These are phyloP conservation scores for Dendrobium huoshanense DNA, from an alignment of 106 monocot genomes.

Conservation along the genomic window DNA sequence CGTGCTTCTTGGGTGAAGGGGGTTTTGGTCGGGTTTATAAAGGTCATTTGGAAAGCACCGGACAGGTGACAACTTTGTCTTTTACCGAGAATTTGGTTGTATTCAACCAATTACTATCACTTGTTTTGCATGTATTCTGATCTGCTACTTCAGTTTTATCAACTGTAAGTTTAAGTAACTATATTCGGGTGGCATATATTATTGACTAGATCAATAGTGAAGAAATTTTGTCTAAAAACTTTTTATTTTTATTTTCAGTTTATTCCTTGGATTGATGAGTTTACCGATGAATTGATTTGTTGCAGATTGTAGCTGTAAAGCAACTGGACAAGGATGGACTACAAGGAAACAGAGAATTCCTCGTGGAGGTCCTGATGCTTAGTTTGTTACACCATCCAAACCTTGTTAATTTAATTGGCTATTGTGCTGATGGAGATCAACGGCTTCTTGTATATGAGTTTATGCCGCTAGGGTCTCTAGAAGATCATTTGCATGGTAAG, in stretches of 20 bases:
- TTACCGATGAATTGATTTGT: background rate
- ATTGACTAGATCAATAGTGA: background rate
- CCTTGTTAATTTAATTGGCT: conserved; percentile 37
- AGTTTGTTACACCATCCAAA: conserved; percentile 38
- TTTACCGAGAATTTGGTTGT: background rate
- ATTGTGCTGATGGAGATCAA: conserved; percentile 38
- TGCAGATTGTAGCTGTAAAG: conserved; percentile 38
- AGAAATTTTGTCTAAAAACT: background rate
- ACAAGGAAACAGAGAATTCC: conserved; percentile 43
- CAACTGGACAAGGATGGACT: conserved; percentile 31
- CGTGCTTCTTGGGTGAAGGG: conserved; percentile 46
- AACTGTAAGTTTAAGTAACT: background rate
- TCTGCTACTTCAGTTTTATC: background rate
- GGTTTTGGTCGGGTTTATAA: conserved; percentile 50
- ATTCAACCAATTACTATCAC: background rate
- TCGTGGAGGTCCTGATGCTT: conserved; percentile 46
- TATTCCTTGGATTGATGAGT: background rate
- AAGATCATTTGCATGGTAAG: conserved; percentile 44
- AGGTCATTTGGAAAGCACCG: conserved; percentile 35
- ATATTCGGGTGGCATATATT: background rate
- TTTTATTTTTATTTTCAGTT: background rate
- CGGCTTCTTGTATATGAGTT: conserved; percentile 43
- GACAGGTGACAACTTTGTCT: conserved; percentile 28
- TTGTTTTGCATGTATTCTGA: background rate
- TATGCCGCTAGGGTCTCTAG: conserved; percentile 37